Base-by-base conservation (phyloP, 805 yeast species). In the Barnettozyma pratensis region DNA sequence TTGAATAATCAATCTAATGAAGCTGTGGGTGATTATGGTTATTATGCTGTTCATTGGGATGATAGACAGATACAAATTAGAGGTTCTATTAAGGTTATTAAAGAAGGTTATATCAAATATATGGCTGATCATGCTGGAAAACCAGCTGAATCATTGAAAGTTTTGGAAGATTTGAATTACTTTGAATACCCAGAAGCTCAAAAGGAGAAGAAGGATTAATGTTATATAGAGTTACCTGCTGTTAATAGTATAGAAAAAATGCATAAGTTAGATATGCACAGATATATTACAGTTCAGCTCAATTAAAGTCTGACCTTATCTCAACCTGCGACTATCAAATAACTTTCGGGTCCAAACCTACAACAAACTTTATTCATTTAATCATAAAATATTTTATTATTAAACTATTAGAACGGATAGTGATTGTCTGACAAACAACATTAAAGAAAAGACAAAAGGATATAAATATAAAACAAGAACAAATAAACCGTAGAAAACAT, bases 21-120 rank as follows among this genome's bases (percentile, higher is more conserved):
- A 48, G 73, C 70, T 29, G 70, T 70, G 52, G 68, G 62, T 26
- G 69, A 68, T 35, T 56, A 60, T 19, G 83, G 82, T 0, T 71
- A 75, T 52, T 56, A 68, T 37, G 82, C 84, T 0, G 75, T 73
- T 42, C 69, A 69, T 44, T 80, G 85, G 86, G 73, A 69, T 51
- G 70, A 69, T 37, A 71, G 67, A 44, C 78, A 74, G 54, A 65
- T 68, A 14, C 61, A 64, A 29, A 58, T 75, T 27, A 66, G 81
- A 59, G 70, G 71, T 5, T 67, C 72, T 30, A 67, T 74, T 27
- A 74, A 74, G 51, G 54, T 56, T 7, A 61, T 77, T 44, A 77
- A 77, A 55, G 76, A 70, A 47, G 74, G 70, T 0, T 75, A 74
- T 52, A 66, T 75, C 25, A 63, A 62, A 37, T 72, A 71, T 50